These are phyloP conservation scores for Vigna nakashimae DNA, from an alignment of 306 rosid genomes.

Conservation along the genomic window DNA sequence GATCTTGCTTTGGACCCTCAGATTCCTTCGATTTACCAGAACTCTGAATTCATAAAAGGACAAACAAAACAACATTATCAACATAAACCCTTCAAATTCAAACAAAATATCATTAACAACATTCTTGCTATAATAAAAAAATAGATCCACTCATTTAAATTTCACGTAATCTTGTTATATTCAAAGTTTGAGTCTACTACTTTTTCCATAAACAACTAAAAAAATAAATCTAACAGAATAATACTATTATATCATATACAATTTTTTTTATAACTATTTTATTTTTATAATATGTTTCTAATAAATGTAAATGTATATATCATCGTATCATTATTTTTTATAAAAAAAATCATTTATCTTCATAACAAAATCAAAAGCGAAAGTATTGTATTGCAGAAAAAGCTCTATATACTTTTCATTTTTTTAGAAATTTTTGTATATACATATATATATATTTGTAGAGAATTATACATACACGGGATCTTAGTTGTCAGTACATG, in stretches of 20 bases:
- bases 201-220: neutral
- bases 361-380: no score
- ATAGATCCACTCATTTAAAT: neutral
- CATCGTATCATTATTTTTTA: no score
- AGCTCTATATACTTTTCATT: neutral
- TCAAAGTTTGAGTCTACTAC: neutral
- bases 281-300: no score
- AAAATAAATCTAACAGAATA: neutral
- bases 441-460: no score
- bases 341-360: no score
- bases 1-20: conserved; percentile 84
- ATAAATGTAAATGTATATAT: no score
- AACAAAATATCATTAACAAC: neutral
- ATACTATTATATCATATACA: no score
- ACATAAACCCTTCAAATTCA: neutral
- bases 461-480: no score
- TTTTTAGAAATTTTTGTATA: no score
- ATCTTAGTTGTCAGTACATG: neutral
- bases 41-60: conserved; percentile 49
- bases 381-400: no score
- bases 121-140: neutral
- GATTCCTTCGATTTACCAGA: conserved; percentile 77
- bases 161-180: neutral
- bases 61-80: neutral
- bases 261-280: no score